Base-by-base conservation (phyloP, 495 filamentous ascomycete genomes). In the Aspergillus ostianus region DNA sequence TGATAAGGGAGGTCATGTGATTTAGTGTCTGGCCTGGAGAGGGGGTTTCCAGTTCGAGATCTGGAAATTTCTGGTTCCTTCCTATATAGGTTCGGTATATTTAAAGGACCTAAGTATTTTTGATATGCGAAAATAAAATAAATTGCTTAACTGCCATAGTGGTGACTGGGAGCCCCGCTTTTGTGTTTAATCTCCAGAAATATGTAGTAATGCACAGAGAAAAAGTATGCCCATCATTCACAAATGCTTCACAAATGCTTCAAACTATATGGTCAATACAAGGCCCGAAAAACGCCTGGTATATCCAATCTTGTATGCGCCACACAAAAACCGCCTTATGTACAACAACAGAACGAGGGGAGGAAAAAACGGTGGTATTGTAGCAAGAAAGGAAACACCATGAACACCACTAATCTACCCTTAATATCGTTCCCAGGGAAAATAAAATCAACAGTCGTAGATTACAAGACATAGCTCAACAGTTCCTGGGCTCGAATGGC, bases 401-500 rank as follows among this genome's bases (percentile, higher is more conserved):
- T 46, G 36, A 62, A 63, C 55, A 61, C 58, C 58, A 47, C 61
- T 47, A 32, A 60, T 65, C 60, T 47, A 61, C 64, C 45, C n/a
- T n/a, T 58, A 47, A 41, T 47, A 51, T 56, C 18, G 53, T 57
- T 60, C 53, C 58, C 47, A 47, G 20, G 48, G 46, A 61, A 44
- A 63, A 55, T 21, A 54, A 6, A 55, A 51, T 47, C 46, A 12
- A 54, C 29, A 12, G 55, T 55, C 41, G 21, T 49, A 45, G 45
- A 56, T 75, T 59, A 80, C 57, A 80, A 65, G 66, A 76, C 70
- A 69, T 77, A 77, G 60, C 77, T 80, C 58, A 80, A 53, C 23
- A 78, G 64, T 64, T 77, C 73, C 51, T 80, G 77, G 20, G 72
- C 89, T 70, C 87, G 87, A 64, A 88, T 80, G 30, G 87, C 92